Percentiles rank a stretch among this genome's conserved stretches.
These are phyloP conservation scores for Talaromyces liani DNA, from an alignment of 495 filamentous ascomycete genomes.

Conservation along the genomic window DNA sequence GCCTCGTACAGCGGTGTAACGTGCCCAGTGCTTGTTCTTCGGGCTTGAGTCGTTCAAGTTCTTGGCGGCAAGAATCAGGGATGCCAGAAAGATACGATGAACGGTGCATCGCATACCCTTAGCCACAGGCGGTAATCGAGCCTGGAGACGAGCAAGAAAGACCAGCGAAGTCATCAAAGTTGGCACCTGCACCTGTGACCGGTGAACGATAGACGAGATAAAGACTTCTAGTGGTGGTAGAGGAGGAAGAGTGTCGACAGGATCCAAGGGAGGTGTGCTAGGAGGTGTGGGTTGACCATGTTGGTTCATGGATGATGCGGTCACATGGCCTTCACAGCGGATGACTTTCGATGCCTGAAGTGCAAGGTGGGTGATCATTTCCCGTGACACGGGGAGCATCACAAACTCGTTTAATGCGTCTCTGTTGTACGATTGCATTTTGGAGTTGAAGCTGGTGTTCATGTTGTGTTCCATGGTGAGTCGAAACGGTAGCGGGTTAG, in stretches of 20 bases:
- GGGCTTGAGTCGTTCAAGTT: constrained; percentile 86
- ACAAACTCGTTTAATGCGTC: constrained; percentile 87
- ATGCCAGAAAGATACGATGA: constrained; percentile 79
- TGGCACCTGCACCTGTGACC: constrained; percentile 93
- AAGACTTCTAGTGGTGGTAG: constrained; percentile 82
- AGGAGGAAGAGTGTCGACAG: constrained; percentile 29
- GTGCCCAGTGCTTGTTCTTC: constrained; percentile 99
- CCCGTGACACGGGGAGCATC: constrained; percentile 65
- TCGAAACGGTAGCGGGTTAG: constrained; percentile 5
- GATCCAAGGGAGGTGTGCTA: constrained; percentile 55
- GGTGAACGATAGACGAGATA: constrained; percentile 81
- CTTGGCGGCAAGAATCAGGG: constrained; percentile 71
- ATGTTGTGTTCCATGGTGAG: constrained; percentile 26
- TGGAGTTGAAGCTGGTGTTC: constrained; percentile 13
- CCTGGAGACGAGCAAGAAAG: constrained; percentile 78
- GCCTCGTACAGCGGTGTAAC: constrained; percentile 71
- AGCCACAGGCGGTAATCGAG: constrained; percentile 82
- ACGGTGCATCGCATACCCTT: constrained; percentile 97
- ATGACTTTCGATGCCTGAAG: constrained; percentile 80
- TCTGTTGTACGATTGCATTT: constrained; percentile 51
- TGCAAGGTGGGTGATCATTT: constrained; percentile 84
- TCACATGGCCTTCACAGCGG: constrained; percentile 65
- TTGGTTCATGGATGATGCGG: constrained; percentile 35
- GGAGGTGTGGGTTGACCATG: constrained; percentile 62
- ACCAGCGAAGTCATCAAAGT: constrained; percentile 95